A percentile compares a stretch with the other conserved stretches of the same genome.
phyloP scores from a whole-genome alignment of 2,329 filamentous ascomycete species.

The Exophiala bonariae region DNA sequence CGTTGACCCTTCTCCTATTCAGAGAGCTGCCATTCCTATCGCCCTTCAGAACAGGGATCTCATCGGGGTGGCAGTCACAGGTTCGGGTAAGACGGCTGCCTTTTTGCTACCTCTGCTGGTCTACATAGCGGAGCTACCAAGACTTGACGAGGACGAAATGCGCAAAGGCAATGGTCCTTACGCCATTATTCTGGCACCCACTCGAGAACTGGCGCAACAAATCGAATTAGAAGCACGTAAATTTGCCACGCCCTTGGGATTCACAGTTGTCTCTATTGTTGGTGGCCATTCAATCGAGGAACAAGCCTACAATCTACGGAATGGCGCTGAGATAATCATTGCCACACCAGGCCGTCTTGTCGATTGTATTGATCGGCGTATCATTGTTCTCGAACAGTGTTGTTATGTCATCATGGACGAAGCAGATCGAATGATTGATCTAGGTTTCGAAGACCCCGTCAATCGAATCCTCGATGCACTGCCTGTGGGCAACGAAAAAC shows the following conservation, averaged over 20 bases:
- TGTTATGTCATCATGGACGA: conserved; percentile 99
- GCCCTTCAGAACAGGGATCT: conserved; percentile 88
- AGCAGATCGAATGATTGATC: conserved; percentile 97
- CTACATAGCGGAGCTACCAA: conserved; percentile 88
- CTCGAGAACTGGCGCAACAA: conserved; percentile 94
- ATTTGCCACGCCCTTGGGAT: conserved; percentile 86
- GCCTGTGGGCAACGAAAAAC: conserved; percentile 90
- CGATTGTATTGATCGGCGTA: conserved; percentile 90
- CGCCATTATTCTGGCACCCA: conserved; percentile 93
- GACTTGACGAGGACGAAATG: conserved; percentile 74
- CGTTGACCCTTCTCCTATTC: conserved; percentile 85
- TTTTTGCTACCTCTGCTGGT: conserved; percentile 90
- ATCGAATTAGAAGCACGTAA: conserved; percentile 93
- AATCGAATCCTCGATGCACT: conserved; percentile 97
- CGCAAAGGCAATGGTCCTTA: conserved; percentile 96
- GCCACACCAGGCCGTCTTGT: conserved; percentile 97
- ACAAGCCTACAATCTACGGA: conserved; percentile 83
- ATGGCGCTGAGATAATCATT: conserved; percentile 96
- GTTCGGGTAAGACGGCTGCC: conserved; percentile 96
- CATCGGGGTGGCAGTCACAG: conserved; percentile 97
- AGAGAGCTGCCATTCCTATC: conserved; percentile 92
- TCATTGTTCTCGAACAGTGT: conserved; percentile 91
- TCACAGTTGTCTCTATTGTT: conserved; percentile 95
- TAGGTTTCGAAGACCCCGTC: conserved; percentile 95
- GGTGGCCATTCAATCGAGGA: conserved; percentile 95